A percentile compares a stretch with the other conserved stretches of the same genome.
phyloP scores from a whole-genome alignment of 768 basidiomycete species.

The Thelephora aurantiotincta region DNA sequence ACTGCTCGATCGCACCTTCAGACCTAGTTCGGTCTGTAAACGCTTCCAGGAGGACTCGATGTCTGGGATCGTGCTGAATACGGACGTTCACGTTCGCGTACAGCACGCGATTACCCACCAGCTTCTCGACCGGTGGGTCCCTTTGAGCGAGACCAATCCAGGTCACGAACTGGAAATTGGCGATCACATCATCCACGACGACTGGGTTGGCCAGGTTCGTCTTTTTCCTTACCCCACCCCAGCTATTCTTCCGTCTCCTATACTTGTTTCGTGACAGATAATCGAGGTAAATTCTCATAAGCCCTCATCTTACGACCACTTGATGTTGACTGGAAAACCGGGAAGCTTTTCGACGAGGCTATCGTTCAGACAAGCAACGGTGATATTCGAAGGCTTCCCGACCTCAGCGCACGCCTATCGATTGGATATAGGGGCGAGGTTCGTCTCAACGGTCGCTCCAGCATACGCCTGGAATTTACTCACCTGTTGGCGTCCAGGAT shows the following conservation, averaged over 20 bases:
- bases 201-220: conserved; percentile 84
- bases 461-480: not conserved
- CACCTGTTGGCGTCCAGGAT: conserved; percentile 28
- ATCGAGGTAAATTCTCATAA: conserved; percentile 42
- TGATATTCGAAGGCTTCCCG: conserved; percentile 57
- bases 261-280: conserved; percentile 26
- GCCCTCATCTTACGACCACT: conserved; percentile 3
- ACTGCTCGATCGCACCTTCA: conserved; percentile 66
- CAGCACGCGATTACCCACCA: conserved; percentile 62
- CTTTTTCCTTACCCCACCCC: not conserved
- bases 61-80: conserved; percentile 53
- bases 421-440: conserved; percentile 71
- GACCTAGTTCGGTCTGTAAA: conserved; percentile 74
- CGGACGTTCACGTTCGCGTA: conserved; percentile 49
- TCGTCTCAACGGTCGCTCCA: conserved; percentile 13
- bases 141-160: conserved; percentile 39
- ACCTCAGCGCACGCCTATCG: conserved; percentile 59
- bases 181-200: conserved; percentile 68
- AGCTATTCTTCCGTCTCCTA: conserved; percentile 4
- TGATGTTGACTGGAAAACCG: not conserved
- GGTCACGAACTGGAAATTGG: conserved; percentile 54
- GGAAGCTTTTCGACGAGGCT: conserved; percentile 73
- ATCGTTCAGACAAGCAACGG: conserved; percentile 54
- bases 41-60: conserved; percentile 57
- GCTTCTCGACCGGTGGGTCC: conserved; percentile 48